phyloP scores from a whole-genome alignment of 768 basidiomycete species.

The Chiua virens region DNA sequence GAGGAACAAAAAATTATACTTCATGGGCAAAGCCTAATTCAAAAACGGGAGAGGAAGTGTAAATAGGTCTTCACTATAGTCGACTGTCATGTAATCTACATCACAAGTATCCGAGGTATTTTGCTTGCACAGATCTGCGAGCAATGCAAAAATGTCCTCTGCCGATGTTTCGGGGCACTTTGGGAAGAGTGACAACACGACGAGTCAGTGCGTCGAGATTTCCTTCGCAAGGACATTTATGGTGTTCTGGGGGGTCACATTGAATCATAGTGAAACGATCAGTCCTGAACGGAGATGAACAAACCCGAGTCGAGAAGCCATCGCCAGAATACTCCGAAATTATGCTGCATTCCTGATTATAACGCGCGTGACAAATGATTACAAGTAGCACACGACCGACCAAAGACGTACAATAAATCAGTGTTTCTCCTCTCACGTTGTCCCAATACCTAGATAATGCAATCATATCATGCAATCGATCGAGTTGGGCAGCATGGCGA shows the following conservation, averaged over 20 bases:
- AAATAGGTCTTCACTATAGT: too few species aligned
- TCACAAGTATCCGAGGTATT: too few species aligned
- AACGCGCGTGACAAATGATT: too few species aligned
- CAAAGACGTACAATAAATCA: conserved; percentile 47
- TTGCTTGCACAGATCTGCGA: too few species aligned
- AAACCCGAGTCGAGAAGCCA: background rate
- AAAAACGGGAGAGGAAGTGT: too few species aligned
- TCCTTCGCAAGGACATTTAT: conserved; percentile 34
- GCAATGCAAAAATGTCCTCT: too few species aligned
- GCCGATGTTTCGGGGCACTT: conserved; percentile 6
- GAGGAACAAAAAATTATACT: too few species aligned
- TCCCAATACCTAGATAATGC: conserved; percentile 35
- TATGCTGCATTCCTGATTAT: conserved; percentile 34
- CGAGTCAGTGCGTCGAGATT: conserved; percentile 47
- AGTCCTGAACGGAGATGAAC: background rate
- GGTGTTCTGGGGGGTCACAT: background rate
- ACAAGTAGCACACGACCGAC: too few species aligned
- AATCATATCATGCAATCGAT: background rate
- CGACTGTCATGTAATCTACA: too few species aligned
- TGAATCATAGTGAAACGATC: too few species aligned
- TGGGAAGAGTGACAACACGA: conserved; percentile 30
- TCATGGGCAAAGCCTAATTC: too few species aligned
- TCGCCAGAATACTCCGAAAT: background rate
- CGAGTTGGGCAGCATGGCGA: background rate
- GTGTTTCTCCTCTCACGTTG: conserved; percentile 58